Base-by-base conservation (phyloP, 345 rosid species). In the Eucalyptus victrix region DNA sequence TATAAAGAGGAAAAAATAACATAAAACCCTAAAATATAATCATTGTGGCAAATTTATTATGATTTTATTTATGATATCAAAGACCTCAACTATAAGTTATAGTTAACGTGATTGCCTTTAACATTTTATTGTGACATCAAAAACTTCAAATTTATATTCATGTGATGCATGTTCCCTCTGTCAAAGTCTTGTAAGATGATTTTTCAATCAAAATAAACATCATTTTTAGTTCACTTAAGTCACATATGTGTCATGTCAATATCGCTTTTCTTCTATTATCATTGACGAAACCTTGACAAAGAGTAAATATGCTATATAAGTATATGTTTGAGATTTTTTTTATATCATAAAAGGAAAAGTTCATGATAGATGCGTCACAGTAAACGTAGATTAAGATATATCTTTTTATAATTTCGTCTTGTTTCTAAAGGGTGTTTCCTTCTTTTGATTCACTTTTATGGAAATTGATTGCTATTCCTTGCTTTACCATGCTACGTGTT, bases 231-330 rank as follows among this genome's bases (percentile, higher is more conserved):
- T 69, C 7, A 9, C 2, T 69, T 5, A 32, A 69, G 7, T 9
- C 14, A 18, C 0, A 6, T 34, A 12, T 6, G 26, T 16, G 6
- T 7, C 7, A 17, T 3, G 7, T 19, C 15, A 5, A 72, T 19
- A 34, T 0, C 0, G 8, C 1, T 72, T 18, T 23, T 6, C 8
- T 37, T 18, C 1, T 30, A 6, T 34, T 2, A 1, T 34, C 4
- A 34, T 72, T 34, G 24, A 69, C 0, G 6, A 17, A 69, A 17
- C 80, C 21, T 32, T 17, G 12, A 17, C 6, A 9, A 1, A 32
- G 24, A 5, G 4, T 32, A 37, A 34, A 34, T 72, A 23, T 34
- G 13, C 0, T 3, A 19, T 9, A 18, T 5, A 2, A 34, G 4
- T 18, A 34, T 5, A 34, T 18, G 13, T 19, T 72, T 72, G 26